Conservation (phyloP, 2,329 filamentous ascomycete species). For the Cordyceps javanica region DNA sequence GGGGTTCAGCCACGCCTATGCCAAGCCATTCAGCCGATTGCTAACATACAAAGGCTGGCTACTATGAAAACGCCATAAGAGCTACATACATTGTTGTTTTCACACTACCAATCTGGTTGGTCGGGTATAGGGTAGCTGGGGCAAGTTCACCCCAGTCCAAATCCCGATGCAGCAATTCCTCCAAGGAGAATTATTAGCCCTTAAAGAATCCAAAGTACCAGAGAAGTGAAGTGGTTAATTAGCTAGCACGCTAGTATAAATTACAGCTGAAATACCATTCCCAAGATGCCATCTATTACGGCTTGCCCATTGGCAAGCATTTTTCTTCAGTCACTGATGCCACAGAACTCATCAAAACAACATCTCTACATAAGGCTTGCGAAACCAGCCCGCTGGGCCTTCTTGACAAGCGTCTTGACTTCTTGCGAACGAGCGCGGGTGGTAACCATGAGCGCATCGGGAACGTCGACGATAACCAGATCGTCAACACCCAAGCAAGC, state of each 20-base stretch:
- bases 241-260: slow-evolving; percentile 14
- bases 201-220: no score
- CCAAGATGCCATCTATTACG: slow-evolving; percentile 8
- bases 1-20: no score
- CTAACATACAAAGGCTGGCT: no score
- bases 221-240: slow-evolving; percentile 13
- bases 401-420: slow-evolving; percentile 22
- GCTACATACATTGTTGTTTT: no score
- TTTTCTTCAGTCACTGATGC: slow-evolving; percentile 6
- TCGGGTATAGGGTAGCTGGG: no score
- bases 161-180: no score
- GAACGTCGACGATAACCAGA: slow-evolving; percentile 22
- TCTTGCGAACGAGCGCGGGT: slow-evolving; percentile 23
- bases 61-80: no score
- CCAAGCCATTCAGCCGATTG: no score
- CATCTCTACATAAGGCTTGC: slow-evolving; percentile 17
- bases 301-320: background rate
- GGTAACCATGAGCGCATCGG: slow-evolving; percentile 23
- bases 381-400: slow-evolving; percentile 20
- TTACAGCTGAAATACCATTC: slow-evolving; percentile 12
- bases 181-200: no score
- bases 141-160: no score
- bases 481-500: slow-evolving; percentile 22
- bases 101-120: no score
- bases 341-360: slow-evolving; percentile 9